phyloP scores from a whole-genome alignment of 805 yeast species.

The Saturnispora quitensis region DNA sequence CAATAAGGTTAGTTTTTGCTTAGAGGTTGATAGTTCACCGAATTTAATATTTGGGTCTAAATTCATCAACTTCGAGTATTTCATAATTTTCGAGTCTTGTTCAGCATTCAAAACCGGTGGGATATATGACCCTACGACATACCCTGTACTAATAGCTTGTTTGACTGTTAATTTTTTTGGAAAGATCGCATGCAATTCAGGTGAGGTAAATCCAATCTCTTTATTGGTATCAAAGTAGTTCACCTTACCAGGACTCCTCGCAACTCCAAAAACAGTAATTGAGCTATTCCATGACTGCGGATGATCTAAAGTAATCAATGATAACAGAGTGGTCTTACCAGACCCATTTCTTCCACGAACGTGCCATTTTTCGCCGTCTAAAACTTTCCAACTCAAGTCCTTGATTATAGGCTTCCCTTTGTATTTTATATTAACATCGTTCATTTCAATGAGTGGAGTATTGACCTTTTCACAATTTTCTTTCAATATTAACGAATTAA shows the following conservation, averaged over 20 bases:
- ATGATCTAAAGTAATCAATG: constrained; percentile 86
- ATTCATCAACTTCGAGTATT: constrained; percentile 39
- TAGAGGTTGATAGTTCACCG: constrained; percentile 49
- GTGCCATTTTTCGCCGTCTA: constrained; percentile 78
- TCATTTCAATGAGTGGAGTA: constrained; percentile 38
- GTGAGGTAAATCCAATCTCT: constrained; percentile 79
- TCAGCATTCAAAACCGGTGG: constrained; percentile 37
- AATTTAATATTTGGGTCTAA: constrained; percentile 39
- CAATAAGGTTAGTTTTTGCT: constrained; percentile 72
- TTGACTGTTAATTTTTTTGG: constrained; percentile 46
- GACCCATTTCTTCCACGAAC: constrained; percentile 84
- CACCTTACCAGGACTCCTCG: constrained; percentile 64
- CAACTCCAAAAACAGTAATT: constrained; percentile 53
- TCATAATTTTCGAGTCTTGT: constrained; percentile 33
- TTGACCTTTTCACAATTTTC: neutral
- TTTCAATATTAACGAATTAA: neutral
- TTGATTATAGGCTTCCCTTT: constrained; percentile 50
- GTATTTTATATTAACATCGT: constrained; percentile 57
- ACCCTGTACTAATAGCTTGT: constrained; percentile 65
- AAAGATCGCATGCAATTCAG: constrained; percentile 86
- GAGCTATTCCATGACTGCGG: constrained; percentile 89
- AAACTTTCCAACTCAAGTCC: constrained; percentile 57
- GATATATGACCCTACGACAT: constrained; percentile 52
- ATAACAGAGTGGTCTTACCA: constrained; percentile 83
- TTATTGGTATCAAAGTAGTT: constrained; percentile 73